phyloP scores from a whole-genome alignment of 2,329 filamentous ascomycete genomes.

The Ophiostoma angusticollis region DNA sequence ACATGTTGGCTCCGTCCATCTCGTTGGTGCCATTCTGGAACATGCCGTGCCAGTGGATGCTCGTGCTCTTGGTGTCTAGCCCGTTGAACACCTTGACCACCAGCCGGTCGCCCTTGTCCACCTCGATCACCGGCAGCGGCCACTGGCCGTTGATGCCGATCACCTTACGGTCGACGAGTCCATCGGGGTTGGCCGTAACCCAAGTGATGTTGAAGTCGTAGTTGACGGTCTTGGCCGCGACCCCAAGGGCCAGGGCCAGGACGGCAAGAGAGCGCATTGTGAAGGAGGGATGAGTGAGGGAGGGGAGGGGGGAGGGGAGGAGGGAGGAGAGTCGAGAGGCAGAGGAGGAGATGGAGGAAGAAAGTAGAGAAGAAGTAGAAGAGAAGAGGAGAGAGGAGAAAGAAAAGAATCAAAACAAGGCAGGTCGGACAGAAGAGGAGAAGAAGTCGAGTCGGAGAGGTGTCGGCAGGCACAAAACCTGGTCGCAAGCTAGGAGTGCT shows the following conservation, averaged over 20 bases:
- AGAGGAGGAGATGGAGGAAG: neutral
- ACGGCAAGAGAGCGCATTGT: constrained; percentile 6
- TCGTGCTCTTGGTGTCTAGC: constrained; percentile 49
- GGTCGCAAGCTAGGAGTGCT: neutral
- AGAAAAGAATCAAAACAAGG: neutral
- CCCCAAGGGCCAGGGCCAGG: constrained; percentile 11
- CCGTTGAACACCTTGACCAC: constrained; percentile 46
- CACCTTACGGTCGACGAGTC: constrained; percentile 46
- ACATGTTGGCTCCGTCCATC: constrained; percentile 57
- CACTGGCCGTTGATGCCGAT: constrained; percentile 69
- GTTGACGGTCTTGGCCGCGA: constrained; percentile 31
- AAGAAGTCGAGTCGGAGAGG: too few relatives aligned
- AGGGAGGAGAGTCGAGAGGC: neutral
- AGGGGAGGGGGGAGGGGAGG: neutral
- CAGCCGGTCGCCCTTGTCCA: constrained; percentile 47
- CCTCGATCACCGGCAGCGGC: constrained; percentile 57
- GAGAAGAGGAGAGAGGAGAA: neutral
- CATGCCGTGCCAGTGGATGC: constrained; percentile 58
- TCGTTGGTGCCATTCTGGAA: constrained; percentile 53
- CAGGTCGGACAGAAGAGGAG: neutral
- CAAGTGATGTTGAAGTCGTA: constrained; percentile 60
- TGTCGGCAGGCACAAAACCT: too few relatives aligned
- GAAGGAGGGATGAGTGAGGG: neutral
- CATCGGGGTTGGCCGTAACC: constrained; percentile 62
- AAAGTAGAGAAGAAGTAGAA: neutral